Conservation (phyloP, 2,329 filamentous ascomycete genomes). For the Cladophialophora carrionii region DNA sequence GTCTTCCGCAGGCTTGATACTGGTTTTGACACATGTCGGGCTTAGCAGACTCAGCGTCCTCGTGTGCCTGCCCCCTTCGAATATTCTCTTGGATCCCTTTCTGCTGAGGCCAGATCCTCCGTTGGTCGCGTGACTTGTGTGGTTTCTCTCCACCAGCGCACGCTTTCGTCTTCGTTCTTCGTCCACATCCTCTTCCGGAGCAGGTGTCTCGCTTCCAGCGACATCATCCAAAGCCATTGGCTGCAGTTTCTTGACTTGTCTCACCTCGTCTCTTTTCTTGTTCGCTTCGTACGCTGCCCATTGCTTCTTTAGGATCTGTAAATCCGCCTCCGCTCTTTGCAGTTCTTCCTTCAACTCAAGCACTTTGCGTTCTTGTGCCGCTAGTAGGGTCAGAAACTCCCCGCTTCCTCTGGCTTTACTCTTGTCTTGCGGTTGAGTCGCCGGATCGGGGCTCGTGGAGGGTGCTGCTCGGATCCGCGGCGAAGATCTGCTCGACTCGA, state of each 20-base stretch:
- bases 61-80: conserved; percentile 64
- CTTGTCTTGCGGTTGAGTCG: conserved; percentile 35
- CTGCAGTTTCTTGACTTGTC: conserved; percentile 32
- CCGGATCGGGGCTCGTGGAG: conserved; percentile 20
- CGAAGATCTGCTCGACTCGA: conserved; percentile 37
- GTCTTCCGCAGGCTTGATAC: not conserved
- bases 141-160: conserved; percentile 30
- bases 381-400: conserved; percentile 83
- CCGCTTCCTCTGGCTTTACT: conserved; percentile 56
- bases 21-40: conserved; percentile 25
- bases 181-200: conserved; percentile 26
- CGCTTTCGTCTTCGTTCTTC: conserved; percentile 33
- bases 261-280: conserved; percentile 71
- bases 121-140: conserved; percentile 1
- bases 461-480: conserved; percentile 24
- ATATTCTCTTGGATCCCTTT: conserved; percentile 60
- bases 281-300: conserved; percentile 77
- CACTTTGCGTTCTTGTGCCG: conserved; percentile 86
- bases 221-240: conserved; percentile 32
- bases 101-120: conserved; percentile 17
- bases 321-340: conserved; percentile 75
- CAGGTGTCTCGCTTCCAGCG: not conserved
- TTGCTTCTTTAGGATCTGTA: conserved; percentile 77
- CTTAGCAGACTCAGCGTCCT: conserved; percentile 77
- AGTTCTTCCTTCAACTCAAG: conserved; percentile 90